Conservation (phyloP, 805 yeast species). For the Wickerhamomyces sydowiorum region DNA sequence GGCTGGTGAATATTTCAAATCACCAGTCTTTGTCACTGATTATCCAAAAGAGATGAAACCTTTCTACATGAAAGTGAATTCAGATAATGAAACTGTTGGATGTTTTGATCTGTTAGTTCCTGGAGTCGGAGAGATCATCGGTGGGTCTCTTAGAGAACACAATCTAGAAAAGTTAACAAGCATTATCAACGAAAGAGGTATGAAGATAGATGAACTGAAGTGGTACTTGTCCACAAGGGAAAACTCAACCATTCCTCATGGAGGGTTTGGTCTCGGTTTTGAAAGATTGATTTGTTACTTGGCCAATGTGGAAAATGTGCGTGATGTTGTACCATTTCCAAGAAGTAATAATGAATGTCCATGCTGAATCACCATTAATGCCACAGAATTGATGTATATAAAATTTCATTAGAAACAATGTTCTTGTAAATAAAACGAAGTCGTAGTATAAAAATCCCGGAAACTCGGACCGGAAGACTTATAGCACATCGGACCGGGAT, state of each 20-base stretch:
- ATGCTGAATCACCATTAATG: too few relatives aligned
- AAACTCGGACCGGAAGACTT: too few relatives aligned
- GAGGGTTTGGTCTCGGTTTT: slow-evolving; percentile 95
- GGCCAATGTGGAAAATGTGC: slow-evolving; percentile 68
- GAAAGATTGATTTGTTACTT: slow-evolving; percentile 78
- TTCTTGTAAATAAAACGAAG: too few relatives aligned
- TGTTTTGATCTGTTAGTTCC: slow-evolving; percentile 90
- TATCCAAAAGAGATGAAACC: slow-evolving; percentile 81
- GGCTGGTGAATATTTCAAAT: slow-evolving; percentile 58
- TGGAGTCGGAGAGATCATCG: slow-evolving; percentile 87
- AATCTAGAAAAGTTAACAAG: slow-evolving; percentile 37
- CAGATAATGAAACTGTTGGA: slow-evolving; percentile 57
- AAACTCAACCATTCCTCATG: slow-evolving; percentile 87
- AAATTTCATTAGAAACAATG: too few relatives aligned
- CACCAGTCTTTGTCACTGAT: slow-evolving; percentile 85
- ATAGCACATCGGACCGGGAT: too few relatives aligned
- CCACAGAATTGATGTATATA: too few relatives aligned
- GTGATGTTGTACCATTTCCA: slow-evolving; percentile 86
- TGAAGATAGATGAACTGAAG: slow-evolving; percentile 50
- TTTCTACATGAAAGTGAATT: slow-evolving; percentile 76
- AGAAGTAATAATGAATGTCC: slow-evolving; percentile 55
- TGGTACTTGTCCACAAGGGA: slow-evolving; percentile 79
- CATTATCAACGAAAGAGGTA: slow-evolving; percentile 47
- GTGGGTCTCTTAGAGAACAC: slow-evolving; percentile 92
- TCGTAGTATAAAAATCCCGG: too few relatives aligned